These are phyloP conservation scores for Fraxinus quadrangulata DNA, from an alignment of 257 asterid species.

Conservation along the genomic window DNA sequence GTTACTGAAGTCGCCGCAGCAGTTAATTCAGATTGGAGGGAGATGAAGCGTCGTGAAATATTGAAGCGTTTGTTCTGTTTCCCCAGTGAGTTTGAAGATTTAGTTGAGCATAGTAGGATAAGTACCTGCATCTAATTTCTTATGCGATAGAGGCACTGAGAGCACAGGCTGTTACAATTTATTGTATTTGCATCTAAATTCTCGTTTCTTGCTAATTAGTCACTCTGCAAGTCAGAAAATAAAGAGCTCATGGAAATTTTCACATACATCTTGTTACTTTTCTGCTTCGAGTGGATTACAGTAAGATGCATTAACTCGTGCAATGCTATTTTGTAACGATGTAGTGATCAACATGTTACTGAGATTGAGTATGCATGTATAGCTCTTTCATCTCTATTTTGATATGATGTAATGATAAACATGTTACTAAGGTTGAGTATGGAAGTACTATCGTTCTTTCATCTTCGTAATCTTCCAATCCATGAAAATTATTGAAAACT, in stretches of 20 bases:
- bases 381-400: neutral
- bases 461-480: neutral
- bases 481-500: neutral
- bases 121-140: neutral
- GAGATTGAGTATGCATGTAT: neutral
- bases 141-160: neutral
- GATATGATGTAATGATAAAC: neutral
- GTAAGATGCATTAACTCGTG: neutral
- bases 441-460: neutral
- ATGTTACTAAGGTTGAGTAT: neutral
- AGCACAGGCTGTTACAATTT: neutral
- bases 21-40: constrained; percentile 67
- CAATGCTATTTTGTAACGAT: neutral
- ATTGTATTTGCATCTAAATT: no score
- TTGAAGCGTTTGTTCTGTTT: neutral
- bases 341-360: neutral
- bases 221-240: no score
- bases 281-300: neutral
- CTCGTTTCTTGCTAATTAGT: neutral
- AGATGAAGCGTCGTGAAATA: constrained; percentile 26
- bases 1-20: constrained; percentile 75
- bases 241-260: neutral
- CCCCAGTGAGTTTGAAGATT: no score
- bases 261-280: neutral
- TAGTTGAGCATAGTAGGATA: no score